Evolutionary conservation across 768 basidiomycete genomes (phyloP), one percentile per base, ranked within the genome.

Genomic region (Pleurotus platypus): DNA sequence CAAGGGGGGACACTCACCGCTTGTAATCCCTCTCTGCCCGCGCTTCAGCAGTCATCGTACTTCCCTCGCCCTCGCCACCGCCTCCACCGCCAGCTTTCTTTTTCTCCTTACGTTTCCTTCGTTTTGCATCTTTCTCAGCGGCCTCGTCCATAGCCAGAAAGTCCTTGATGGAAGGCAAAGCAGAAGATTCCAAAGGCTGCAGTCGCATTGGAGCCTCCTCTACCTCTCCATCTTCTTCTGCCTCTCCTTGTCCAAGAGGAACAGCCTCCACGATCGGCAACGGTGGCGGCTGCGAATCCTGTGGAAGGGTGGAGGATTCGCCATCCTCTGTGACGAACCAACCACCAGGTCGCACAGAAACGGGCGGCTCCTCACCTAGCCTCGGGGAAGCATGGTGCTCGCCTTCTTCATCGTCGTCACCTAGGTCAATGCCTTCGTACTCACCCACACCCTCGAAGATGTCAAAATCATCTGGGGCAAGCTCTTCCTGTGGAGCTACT

Each of bases 381-480:
- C 51, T 67, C 58, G 35, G 60, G 62, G 2, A 26, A 8, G 55
- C 13, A 16, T 13, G 18, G 5, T 15, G 38, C 18, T 46, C 57
- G 22, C 65, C 69, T 15, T 65, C 63, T 4, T 73, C 77, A 16
- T 83, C 80, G 49, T 82, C 82, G 18, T 76, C 84, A 3, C 72
- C 80, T 3, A 82, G 61, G 46, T 83, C 79, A 5, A 89, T 67
- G 1, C 90, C 90, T 51, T 87, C 79, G 65, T 95, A 97, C 49
- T 92, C 91, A 7, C 87, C 93, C 4, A 84, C 90, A 54, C 75
- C 94, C 1, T 84, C 89, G 67, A 97, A 97, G 43, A 97, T 95
- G 66, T 96, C 90, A 42, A 92, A 81, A 53, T 92, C 84, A 16
- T 84, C 84, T n/a, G 72, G 67, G 5, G 74, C 70, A 57, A 75